Evolutionary conservation across 306 rosid genomes (phyloP).

Genomic region (Castanopsis chinensis): DNA sequence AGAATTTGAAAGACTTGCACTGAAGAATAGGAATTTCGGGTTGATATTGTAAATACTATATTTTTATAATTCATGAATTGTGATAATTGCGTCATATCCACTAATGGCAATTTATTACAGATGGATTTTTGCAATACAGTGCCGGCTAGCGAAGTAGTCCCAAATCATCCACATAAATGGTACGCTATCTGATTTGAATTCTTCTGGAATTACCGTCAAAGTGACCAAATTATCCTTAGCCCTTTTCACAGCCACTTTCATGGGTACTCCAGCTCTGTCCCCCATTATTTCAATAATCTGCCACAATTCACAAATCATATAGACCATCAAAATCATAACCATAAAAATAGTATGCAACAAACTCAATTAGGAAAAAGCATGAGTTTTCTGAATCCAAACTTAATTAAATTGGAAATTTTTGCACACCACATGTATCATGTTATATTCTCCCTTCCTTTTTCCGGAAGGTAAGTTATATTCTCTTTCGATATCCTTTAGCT

Average conservation of each 20-base stretch:
- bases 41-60: no score
- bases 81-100: no score
- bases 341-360: no score
- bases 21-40: no score
- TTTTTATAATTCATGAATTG: no score
- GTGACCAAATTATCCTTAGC: slow-evolving; percentile 40
- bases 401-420: neutral
- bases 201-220: slow-evolving; percentile 70
- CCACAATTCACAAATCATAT: slow-evolving; percentile 17
- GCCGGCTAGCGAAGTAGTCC: no score
- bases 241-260: slow-evolving; percentile 62
- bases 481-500: neutral
- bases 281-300: slow-evolving; percentile 79
- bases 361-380: neutral
- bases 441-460: no score
- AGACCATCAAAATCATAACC: neutral
- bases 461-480: neutral
- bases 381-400: neutral
- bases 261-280: slow-evolving; percentile 65
- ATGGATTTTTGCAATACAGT: no score
- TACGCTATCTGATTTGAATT: slow-evolving; percentile 38
- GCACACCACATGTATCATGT: neutral
- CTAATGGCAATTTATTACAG: no score
- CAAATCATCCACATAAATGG: slow-evolving; percentile 16
- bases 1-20: no score